Evolutionary conservation across 495 filamentous ascomycete species (phyloP).

Genomic region (Aspergillus egyptiacus): DNA sequence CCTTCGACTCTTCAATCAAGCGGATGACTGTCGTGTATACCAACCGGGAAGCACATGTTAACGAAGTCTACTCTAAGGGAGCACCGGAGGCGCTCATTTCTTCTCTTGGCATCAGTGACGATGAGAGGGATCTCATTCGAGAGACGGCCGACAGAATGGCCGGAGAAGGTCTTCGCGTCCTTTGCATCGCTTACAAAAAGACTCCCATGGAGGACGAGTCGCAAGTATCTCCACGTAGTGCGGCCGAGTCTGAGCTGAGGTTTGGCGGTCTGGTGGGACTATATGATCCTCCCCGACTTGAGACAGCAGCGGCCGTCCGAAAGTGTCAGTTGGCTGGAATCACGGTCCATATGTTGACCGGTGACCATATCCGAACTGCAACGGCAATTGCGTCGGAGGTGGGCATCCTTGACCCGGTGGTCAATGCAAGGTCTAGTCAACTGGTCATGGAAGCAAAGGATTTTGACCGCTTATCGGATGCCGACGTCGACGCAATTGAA

Average conservation of each 20-base stretch:
- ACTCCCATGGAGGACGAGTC: constrained; percentile 19
- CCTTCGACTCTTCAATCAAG: constrained; percentile 78
- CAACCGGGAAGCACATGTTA: constrained; percentile 24
- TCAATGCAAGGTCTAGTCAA: constrained; percentile 43
- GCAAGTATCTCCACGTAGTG: constrained; percentile 28
- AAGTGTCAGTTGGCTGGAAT: constrained; percentile 59
- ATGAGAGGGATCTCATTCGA: constrained; percentile 48
- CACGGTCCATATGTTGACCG: constrained; percentile 64
- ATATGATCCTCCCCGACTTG: constrained; percentile 64
- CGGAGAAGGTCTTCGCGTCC: constrained; percentile 70
- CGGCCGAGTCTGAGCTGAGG: constrained; percentile 49
- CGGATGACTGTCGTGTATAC: constrained; percentile 74
- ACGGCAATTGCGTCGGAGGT: constrained; percentile 58
- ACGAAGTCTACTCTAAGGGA: constrained; percentile 60
- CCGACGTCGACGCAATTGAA: constrained; percentile 55
- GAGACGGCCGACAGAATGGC: constrained; percentile 59
- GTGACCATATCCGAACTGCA: constrained; percentile 59
- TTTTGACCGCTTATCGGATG: constrained; percentile 57
- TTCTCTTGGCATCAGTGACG: constrained; percentile 46
- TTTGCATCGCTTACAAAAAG: constrained; percentile 61
- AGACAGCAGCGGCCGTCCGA: constrained; percentile 48
- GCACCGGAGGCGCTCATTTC: constrained; percentile 59
- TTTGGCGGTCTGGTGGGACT: constrained; percentile 57
- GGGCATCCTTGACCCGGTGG: constrained; percentile 52
- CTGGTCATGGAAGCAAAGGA: constrained; percentile 57